Conservation (phyloP, 768 basidiomycete species). For the Trametes meyenii region DNA sequence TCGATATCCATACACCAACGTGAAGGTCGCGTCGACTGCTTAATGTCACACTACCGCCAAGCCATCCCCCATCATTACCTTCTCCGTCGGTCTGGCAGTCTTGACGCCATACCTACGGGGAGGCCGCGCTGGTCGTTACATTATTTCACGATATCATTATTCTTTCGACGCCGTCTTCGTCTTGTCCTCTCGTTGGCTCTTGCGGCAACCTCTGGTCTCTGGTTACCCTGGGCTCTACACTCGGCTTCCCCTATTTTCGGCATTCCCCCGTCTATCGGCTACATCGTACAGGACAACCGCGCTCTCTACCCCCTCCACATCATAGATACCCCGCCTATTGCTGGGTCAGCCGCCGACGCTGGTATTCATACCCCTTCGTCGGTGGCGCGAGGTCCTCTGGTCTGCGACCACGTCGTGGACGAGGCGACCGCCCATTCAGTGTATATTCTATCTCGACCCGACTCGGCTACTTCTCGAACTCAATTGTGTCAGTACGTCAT, state of each 20-base stretch:
- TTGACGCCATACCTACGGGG: background rate
- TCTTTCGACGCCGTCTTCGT: constrained; percentile 42
- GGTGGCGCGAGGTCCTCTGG: constrained; percentile 27
- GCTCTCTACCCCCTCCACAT: constrained; percentile 21
- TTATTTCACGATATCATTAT: constrained; percentile 45
- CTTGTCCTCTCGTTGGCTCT: constrained; percentile 13
- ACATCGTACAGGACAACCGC: constrained; percentile 42
- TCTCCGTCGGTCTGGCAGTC: constrained; percentile 25
- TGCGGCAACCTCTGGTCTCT: constrained; percentile 18
- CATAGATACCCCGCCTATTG: constrained; percentile 35
- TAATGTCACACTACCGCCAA: constrained; percentile 29
- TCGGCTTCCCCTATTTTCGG: constrained; percentile 21
- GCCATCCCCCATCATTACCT: constrained; percentile 29
- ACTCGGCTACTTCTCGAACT: constrained; percentile 28
- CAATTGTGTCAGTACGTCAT: constrained; percentile 48
- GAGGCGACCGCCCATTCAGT: constrained; percentile 21
- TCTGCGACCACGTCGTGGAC: constrained; percentile 13
- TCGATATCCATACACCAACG: constrained; percentile 31
- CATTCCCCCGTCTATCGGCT: constrained; percentile 38
- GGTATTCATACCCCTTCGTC: constrained; percentile 53
- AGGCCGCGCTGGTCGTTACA: constrained; percentile 20
- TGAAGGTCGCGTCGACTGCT: constrained; percentile 35
- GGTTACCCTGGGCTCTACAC: constrained; percentile 24
- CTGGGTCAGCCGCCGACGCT: constrained; percentile 39
- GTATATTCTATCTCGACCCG: constrained; percentile 31